Percentiles rank a stretch among this genome's conserved stretches.
These are phyloP conservation scores for Gossypium stocksii DNA, from an alignment of 345 rosid genomes.

Conservation along the genomic window DNA sequence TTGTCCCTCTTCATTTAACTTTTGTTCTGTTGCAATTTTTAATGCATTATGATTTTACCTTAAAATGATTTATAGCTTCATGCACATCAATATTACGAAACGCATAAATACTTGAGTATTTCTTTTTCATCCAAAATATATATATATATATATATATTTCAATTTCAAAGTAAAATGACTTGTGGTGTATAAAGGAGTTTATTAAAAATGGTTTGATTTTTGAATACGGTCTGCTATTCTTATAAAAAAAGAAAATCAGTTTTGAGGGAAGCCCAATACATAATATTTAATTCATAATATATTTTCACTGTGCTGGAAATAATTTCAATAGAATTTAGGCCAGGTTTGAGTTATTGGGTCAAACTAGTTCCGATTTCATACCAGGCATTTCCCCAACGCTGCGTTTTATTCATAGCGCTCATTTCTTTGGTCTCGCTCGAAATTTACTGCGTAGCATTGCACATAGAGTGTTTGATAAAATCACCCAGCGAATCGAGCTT, in stretches of 20 bases:
- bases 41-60: no score
- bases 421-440: neutral
- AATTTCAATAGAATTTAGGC: neutral
- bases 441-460: neutral
- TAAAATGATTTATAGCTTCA: no score
- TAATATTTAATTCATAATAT: neutral
- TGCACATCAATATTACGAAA: no score
- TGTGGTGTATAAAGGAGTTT: no score
- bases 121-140: no score
- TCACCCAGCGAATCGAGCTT: neutral
- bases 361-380: neutral
- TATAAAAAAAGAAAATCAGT: neutral
- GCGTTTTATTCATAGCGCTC: neutral
- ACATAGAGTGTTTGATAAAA: slow-evolving; percentile 1
- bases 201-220: no score
- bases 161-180: no score
- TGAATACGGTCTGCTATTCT: no score
- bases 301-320: neutral
- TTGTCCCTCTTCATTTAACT: no score
- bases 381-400: neutral
- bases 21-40: no score
- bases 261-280: neutral
- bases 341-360: neutral
- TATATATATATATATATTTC: no score
- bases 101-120: no score